Percentiles rank a stretch among this genome's conserved stretches.
Conservation (phyloP, 345 rosid genomes). For the Geranium rotundifolium region DNA sequence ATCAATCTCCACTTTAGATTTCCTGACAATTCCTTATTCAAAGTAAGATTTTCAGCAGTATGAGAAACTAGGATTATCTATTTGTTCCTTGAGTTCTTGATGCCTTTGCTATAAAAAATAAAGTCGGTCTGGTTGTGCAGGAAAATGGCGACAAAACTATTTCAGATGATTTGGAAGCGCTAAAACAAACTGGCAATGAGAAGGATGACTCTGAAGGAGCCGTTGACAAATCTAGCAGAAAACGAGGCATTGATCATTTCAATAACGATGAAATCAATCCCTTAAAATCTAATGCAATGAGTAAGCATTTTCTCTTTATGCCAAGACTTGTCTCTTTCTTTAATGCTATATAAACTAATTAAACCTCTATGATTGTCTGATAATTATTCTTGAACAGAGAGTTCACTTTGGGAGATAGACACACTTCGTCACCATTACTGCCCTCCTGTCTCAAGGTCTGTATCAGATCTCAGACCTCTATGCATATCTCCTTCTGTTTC, state of each 20-base stretch:
- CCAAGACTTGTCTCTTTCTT: background rate
- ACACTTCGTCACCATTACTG: constrained; percentile 80
- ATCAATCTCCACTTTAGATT: no score
- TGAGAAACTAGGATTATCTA: no score
- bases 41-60: no score
- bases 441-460: constrained; percentile 87
- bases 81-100: background rate
- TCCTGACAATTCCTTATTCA: no score
- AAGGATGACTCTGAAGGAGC: constrained; percentile 11
- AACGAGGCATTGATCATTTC: constrained; percentile 59
- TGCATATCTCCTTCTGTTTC: constrained; percentile 2
- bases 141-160: constrained; percentile 31
- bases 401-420: constrained; percentile 95
- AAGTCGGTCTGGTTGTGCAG: constrained; percentile 16
- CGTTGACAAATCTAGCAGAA: constrained; percentile 15
- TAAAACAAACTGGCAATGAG: constrained; percentile 18
- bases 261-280: constrained; percentile 49
- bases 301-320: constrained; percentile 25
- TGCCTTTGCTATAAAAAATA: background rate
- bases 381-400: constrained; percentile 37
- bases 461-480: background rate
- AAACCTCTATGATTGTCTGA: background rate
- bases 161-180: constrained; percentile 22
- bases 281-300: constrained; percentile 62
- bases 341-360: background rate